Base-by-base conservation (phyloP, 129 eudicot species). In the Heracleum sosnowskyi region DNA sequence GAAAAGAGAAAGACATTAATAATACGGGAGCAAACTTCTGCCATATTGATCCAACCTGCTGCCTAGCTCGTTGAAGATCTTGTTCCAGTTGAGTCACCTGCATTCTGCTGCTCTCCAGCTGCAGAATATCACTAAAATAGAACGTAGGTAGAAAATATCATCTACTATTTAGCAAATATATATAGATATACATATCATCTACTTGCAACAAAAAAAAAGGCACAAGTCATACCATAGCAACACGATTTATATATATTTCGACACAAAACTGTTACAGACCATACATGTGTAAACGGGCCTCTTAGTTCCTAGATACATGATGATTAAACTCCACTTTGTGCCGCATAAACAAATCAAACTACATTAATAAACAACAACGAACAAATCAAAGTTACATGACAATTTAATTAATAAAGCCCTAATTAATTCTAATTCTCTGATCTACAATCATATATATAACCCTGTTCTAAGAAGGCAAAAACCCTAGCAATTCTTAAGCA, bases 21-120 rank as follows among this genome's bases (percentile, higher is more conserved):
- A 36, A 77, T 82, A 76, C 34, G 76, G 70, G 42, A 79, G 33
- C 35, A 53, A 76, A 33, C 36, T 35, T 46, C 55, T n/a, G n/a
- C n/a, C n/a, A 29, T 77, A 78, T 62, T 71, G 78, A 80, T 37
- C 66, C 77, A 77, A 94, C 98, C 96, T 94, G 98, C 88, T 94
- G 98, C 74, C 98, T 84, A 82, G 98, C 98, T 84, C 97, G 86
- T 80, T 94, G 98, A 69, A 94, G 97, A 91, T 94, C 98, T 80
- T 94, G 97, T 76, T 94, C 98, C 57, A 94, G 96, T 83, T 91
- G 97, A 78, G 97, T 89, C 84, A 94, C 85, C 84, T 94, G 91
- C 96, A 94, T 87, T 83, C 96, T 94, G 80, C 98, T 94, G 83
- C 96, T 91, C 84, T 94, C 98, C 39, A 94, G 86, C 87, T 91